phyloP scores from a whole-genome alignment of 208 protist genomes.

The Balamuthia mandrillaris region DNA sequence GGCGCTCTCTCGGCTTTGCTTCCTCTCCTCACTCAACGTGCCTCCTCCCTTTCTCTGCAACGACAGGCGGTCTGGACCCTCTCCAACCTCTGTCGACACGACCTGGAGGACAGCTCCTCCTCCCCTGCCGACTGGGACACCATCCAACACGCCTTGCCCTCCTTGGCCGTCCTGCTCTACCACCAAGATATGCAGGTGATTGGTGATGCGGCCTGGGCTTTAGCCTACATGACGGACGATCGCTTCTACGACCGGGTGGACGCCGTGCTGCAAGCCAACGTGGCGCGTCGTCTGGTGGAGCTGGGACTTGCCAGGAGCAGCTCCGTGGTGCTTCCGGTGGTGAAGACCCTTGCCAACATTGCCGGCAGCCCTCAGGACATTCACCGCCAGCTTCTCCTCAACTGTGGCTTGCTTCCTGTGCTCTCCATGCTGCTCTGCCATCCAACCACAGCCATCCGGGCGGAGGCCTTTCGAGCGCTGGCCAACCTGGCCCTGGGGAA shows the following conservation, averaged over 20 bases:
- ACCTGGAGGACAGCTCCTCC: too few species aligned
- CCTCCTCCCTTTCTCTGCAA: conserved; percentile 65
- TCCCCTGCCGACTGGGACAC: conserved; percentile 83
- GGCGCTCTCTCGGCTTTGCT: too few species aligned
- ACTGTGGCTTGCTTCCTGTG: conserved; percentile 76
- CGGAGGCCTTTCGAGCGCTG: too few species aligned
- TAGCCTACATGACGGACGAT: conserved; percentile 93
- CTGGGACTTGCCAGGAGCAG: too few species aligned
- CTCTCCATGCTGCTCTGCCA: conserved; percentile 79
- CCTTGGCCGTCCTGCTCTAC: conserved; percentile 78
- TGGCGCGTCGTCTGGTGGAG: conserved; percentile 83
- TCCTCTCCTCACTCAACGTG: too few species aligned
- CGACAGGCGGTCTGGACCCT: conserved; percentile 94
- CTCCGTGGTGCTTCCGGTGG: too few species aligned
- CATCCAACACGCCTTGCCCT: conserved; percentile 78
- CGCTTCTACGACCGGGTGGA: conserved; percentile 87
- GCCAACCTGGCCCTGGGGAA: background rate
- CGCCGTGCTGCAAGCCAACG: conserved; percentile 86
- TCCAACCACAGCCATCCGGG: too few species aligned
- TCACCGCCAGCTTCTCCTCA: conserved; percentile 90
- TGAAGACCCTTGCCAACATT: too few species aligned
- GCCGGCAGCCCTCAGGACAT: too few species aligned
- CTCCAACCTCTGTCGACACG: conserved; percentile 95
- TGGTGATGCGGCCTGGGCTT: conserved; percentile 91
- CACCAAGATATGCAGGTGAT: conserved; percentile 88